Evolutionary conservation across 257 asterid genomes (phyloP), one percentile per base, ranked within the genome.

Genomic region (Salvia rosmarinus): DNA sequence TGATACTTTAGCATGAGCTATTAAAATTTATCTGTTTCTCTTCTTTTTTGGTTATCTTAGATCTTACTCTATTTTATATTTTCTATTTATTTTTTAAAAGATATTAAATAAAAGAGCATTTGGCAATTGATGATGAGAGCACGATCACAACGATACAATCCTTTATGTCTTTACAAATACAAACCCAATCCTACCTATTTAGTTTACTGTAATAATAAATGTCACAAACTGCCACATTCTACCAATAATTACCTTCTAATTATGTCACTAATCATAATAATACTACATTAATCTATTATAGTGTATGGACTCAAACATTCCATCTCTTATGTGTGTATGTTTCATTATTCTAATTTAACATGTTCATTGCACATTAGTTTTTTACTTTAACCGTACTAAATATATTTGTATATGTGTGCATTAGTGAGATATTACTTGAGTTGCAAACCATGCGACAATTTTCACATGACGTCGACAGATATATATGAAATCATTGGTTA

Each of bases 121-220:
- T 60, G 5, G 5, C 12, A 51, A 25, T n/a, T 10, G 42, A 60
- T 42, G 59, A 64, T 43, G 23, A 47, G 47, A 28, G 10, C 56
- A 23, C 52, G 35, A 7, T 25, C 61, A 35, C 42, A 20, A 44
- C 43, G 32, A 57, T 54, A 40, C 66, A 55, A 10, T 43, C 17
- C 35, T 35, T 25, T 6, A 5, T 25, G 42, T 25, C 6, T 50
- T 20, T 40, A 32, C 13, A 10, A 39, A 7, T 61, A 25, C 58
- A 52, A 19, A 1, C 67, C 73, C 28, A 66, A 56, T 50, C 64
- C 35, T 14, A 9, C 11, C 17, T 72, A 35, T 9, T 62, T 35
- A 35, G 19, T 34, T 71, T 51, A 52, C 42, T 9, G 39, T n/a
- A 7, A 60, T 37, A 42, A 20, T 65, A 13, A 74, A 61, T 72